Evolutionary conservation across 768 basidiomycete species (phyloP).

Genomic region (Rhizopogon roseolus): DNA sequence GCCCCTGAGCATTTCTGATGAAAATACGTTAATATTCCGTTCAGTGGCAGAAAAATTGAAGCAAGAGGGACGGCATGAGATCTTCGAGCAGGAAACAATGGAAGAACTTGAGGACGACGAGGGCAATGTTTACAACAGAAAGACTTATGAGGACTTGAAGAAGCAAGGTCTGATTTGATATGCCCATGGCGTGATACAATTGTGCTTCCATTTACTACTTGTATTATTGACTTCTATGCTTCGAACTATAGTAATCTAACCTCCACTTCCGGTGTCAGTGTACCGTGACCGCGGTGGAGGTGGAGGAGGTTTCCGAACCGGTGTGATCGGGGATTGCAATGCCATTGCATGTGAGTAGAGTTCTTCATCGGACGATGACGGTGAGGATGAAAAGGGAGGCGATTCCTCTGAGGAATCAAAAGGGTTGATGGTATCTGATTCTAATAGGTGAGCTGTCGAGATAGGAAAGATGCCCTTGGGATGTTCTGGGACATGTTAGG

Average conservation of each 20-base stretch:
- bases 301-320: conserved; percentile 26
- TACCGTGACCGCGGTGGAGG: conserved; percentile 17
- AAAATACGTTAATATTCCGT: neutral
- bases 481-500: conserved; percentile 36
- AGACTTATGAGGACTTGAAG: conserved; percentile 96
- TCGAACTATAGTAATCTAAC: neutral
- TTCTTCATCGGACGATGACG: conserved; percentile 83
- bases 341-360: conserved; percentile 69
- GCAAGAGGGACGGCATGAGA: conserved; percentile 92
- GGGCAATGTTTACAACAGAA: conserved; percentile 96
- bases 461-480: conserved; percentile 53
- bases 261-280: conserved; percentile 4
- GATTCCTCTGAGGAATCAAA: conserved; percentile 70
- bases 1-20: neutral
- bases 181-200: neutral
- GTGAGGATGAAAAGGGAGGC: conserved; percentile 64
- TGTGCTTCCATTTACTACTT: conserved; percentile 5
- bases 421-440: conserved; percentile 45
- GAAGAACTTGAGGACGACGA: conserved; percentile 98
- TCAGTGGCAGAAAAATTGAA: conserved; percentile 96
- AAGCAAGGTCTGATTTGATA: conserved; percentile 84
- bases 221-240: conserved; percentile 1
- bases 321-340: conserved; percentile 63
- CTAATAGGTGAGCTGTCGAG: conserved; percentile 29
- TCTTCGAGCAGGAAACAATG: conserved; percentile 90